Conservation (phyloP, 257 asterid genomes). For the Gynochthodes officinalis region DNA sequence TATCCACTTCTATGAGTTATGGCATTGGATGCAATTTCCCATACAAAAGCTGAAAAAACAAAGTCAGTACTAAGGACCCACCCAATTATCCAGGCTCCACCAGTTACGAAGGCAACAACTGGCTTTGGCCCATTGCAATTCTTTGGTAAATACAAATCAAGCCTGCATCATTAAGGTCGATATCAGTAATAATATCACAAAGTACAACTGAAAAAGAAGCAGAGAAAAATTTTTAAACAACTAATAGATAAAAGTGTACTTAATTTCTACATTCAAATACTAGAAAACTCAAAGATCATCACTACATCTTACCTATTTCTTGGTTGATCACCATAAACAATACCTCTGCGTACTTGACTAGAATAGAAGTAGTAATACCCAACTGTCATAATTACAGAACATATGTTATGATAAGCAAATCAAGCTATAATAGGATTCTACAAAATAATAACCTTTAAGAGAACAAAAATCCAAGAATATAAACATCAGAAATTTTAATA, state of each 20-base stretch:
- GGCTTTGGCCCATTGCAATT: conserved; percentile 71
- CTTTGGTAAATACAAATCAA: conserved; percentile 83
- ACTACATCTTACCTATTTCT: conserved; percentile 66
- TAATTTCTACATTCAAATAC: background rate
- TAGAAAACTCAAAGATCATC: conserved; percentile 3
- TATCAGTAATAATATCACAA: conserved; percentile 11
- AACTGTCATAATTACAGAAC: conserved; percentile 48
- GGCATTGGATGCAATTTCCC: background rate
- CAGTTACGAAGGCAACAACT: conserved; percentile 93
- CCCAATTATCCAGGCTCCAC: conserved; percentile 99
- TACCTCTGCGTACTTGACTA: conserved; percentile 68
- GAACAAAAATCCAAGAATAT: background rate
- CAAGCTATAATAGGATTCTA: conserved; percentile 1
- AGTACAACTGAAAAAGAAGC: background rate
- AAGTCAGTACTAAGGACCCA: conserved; percentile 32
- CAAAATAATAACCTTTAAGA: background rate
- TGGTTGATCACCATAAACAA: conserved; percentile 86
- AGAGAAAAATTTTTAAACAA: background rate
- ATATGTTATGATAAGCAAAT: conserved; percentile 8
- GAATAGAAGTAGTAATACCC: conserved; percentile 86
- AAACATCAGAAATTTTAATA: background rate
- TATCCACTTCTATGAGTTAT: background rate
- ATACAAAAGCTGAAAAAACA: background rate
- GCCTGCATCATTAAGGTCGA: conserved; percentile 43
- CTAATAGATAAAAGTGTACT: background rate